A percentile compares a stretch with the other conserved stretches of the same genome.
phyloP scores from a whole-genome alignment of 1,284 basidiomycete genomes.

The Rhodotorula sp. region DNA sequence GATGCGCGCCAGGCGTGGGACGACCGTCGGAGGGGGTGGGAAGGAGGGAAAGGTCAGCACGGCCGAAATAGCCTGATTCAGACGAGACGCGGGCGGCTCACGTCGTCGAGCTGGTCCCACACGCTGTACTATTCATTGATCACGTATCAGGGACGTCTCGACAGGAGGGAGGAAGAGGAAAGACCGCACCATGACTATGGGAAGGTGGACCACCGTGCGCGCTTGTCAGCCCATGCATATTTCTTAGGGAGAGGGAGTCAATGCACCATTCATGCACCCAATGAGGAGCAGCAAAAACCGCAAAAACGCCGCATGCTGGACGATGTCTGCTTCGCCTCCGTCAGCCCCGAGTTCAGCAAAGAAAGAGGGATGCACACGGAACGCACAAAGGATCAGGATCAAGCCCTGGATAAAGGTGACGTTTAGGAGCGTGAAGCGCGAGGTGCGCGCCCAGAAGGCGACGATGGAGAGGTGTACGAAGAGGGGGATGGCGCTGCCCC shows the following conservation, averaged over 20 bases:
- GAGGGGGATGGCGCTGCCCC: constrained; percentile 26
- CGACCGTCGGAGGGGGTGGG: too few relatives aligned
- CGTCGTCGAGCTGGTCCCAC: constrained; percentile 35
- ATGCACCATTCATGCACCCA: constrained; percentile 33
- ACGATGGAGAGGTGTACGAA: constrained; percentile 18
- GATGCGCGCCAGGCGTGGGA: too few relatives aligned
- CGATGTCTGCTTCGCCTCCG: constrained; percentile 7
- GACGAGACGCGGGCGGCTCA: constrained; percentile 6
- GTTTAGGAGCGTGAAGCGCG: constrained; percentile 27
- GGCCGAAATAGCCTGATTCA: background rate
- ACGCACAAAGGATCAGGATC: constrained; percentile 21
- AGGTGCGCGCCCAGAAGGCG: constrained; percentile 23
- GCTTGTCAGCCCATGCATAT: background rate
- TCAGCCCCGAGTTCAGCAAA: background rate
- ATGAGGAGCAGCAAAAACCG: constrained; percentile 25
- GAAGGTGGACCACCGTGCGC: too few relatives aligned
- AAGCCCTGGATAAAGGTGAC: constrained; percentile 10
- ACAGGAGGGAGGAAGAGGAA: too few relatives aligned
- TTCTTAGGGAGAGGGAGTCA: rapidly evolving
- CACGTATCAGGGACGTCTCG: background rate
- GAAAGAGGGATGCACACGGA: background rate
- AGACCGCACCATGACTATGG: constrained; percentile 20
- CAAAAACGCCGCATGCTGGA: constrained; percentile 25
- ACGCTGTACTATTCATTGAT: constrained; percentile 18
- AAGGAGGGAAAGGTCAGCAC: too few relatives aligned